These are phyloP conservation scores for Colletotrichum sp. DNA, from an alignment of 2,329 filamentous ascomycete species.

Conservation along the genomic window DNA sequence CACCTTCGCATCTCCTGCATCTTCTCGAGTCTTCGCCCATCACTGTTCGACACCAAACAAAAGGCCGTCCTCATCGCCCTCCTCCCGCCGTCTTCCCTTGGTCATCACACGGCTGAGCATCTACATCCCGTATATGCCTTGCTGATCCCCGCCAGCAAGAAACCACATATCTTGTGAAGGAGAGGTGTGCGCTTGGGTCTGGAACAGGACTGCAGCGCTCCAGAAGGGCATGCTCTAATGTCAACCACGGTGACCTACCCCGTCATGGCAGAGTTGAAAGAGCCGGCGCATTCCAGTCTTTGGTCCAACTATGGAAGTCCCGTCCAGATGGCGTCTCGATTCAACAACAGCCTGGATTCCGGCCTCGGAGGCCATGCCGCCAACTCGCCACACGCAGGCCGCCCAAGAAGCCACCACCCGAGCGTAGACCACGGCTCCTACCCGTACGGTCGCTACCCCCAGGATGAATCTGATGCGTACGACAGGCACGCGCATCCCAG, in stretches of 20 bases:
- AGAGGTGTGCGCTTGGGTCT: conserved; percentile 21
- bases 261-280: conserved; percentile 70
- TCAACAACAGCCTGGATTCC: conserved; percentile 56
- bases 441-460: conserved; percentile 58
- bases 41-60: neutral
- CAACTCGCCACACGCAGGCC: conserved; percentile 51
- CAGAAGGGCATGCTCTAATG: conserved; percentile 59
- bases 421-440: conserved; percentile 56
- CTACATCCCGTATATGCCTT: neutral
- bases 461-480: conserved; percentile 60
- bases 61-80: neutral
- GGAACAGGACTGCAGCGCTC: conserved; percentile 18
- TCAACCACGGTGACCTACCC: conserved; percentile 66
- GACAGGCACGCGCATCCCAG: conserved; percentile 56
- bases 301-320: conserved; percentile 64
- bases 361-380: conserved; percentile 50
- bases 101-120: neutral
- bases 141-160: conserved; percentile 10
- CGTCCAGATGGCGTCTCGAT: conserved; percentile 58
- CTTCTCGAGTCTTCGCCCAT: conserved; percentile 9
- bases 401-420: conserved; percentile 55
- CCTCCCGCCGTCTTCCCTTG: neutral
- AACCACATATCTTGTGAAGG: conserved; percentile 7
- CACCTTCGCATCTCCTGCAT: conserved; percentile 22
- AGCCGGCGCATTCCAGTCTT: conserved; percentile 61